These are phyloP conservation scores for Pyrenula aspistea DNA, from an alignment of 495 filamentous ascomycete genomes.

Conservation along the genomic window DNA sequence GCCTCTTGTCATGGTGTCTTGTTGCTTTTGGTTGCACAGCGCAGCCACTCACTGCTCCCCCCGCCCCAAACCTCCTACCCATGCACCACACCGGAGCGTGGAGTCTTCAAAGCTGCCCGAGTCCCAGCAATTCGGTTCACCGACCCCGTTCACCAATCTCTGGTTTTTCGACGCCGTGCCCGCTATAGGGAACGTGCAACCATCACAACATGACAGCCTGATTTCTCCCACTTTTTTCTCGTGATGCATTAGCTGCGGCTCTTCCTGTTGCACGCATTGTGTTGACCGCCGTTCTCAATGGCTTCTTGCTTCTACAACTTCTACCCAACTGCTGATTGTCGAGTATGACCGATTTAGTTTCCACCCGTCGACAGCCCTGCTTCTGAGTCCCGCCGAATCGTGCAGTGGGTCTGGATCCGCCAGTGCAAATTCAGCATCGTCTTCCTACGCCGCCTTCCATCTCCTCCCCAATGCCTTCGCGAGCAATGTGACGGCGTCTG, in stretches of 20 bases:
- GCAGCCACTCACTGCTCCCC: conserved; percentile 6
- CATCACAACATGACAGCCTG: background rate
- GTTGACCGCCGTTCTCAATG: conserved; percentile 5
- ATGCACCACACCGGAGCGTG: conserved; percentile 4
- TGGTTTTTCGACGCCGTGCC: conserved; percentile 5
- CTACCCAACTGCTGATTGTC: conserved; percentile 2
- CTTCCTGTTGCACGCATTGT: conserved; percentile 9
- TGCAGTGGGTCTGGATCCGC: conserved; percentile 26
- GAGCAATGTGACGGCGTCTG: conserved; percentile 16
- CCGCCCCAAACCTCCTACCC: conserved; percentile 7
- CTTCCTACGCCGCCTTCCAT: conserved; percentile 2
- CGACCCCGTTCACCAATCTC: conserved; percentile 4
- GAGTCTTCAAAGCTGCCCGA: conserved; percentile 1
- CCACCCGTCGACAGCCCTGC: conserved; percentile 25
- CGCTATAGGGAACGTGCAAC: background rate
- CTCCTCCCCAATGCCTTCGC: conserved; percentile 9
- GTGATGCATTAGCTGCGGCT: conserved; percentile 5
- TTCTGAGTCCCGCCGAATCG: conserved; percentile 35
- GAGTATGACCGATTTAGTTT: conserved; percentile 15
- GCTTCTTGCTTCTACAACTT: conserved; percentile 12
- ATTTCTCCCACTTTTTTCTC: conserved; percentile 4
- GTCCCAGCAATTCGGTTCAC: conserved; percentile 3
- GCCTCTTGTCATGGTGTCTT: conserved; percentile 18
- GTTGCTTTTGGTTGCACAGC: conserved; percentile 11
- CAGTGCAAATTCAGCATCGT: conserved; percentile 6